Evolutionary conservation across 192 early-diverging fungal species (phyloP).

Genomic region (Diversispora epigaea): DNA sequence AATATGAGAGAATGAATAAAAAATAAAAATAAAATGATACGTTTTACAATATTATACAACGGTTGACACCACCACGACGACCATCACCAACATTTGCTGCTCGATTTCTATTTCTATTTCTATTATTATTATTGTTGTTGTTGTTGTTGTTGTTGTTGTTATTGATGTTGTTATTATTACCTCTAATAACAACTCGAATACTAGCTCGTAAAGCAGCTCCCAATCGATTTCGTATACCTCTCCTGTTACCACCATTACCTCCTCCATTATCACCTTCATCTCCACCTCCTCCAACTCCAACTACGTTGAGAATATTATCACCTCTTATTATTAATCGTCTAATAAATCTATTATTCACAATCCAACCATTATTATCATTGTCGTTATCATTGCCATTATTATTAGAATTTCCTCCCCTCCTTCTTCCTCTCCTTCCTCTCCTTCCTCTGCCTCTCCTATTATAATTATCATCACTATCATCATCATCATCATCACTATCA

Average conservation of each 20-base stretch:
- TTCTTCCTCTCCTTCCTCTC: background rate
- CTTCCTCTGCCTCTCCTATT: background rate
- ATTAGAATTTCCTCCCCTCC: background rate
- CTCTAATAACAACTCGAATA: background rate
- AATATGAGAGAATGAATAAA: too few relatives aligned
- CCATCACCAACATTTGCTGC: too few relatives aligned
- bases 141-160: too few relatives aligned
- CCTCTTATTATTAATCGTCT: background rate
- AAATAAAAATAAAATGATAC: too few relatives aligned
- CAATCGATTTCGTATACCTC: background rate
- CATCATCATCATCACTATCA: too few relatives aligned
- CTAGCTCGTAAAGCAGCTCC: background rate
- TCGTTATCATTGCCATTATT: background rate
- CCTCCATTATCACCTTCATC: too few relatives aligned
- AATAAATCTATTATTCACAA: background rate
- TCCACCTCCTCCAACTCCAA: too few relatives aligned
- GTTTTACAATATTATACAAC: too few relatives aligned
- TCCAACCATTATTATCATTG: background rate
- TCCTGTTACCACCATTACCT: too few relatives aligned
- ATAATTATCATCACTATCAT: slow-evolving; percentile 1
- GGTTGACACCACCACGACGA: too few relatives aligned
- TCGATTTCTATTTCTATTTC: too few relatives aligned
- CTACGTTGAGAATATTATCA: background rate
- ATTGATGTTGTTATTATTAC: background rate
- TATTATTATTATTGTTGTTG: too few relatives aligned